These are phyloP conservation scores for Sugiyamaella paludigena DNA, from an alignment of 1,139 yeast genomes.

Conservation along the genomic window DNA sequence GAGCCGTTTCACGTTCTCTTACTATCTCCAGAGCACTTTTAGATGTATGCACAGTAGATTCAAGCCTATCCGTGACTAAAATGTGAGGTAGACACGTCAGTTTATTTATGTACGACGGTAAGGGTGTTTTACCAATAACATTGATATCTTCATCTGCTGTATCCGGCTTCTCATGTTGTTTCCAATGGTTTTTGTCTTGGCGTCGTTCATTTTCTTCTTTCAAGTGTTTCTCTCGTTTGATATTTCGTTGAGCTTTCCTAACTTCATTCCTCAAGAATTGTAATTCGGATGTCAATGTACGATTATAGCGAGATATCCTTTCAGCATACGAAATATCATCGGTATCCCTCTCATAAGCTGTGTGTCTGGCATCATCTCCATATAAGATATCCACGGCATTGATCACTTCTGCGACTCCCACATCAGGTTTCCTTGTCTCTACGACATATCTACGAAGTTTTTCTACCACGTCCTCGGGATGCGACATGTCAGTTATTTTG, in stretches of 20 bases:
- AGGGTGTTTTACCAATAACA: background rate
- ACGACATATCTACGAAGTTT: too few species aligned
- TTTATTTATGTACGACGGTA: conserved; percentile 1
- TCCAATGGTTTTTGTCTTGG: too few species aligned
- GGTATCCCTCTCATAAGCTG: background rate
- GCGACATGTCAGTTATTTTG: too few species aligned
- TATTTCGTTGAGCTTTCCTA: background rate
- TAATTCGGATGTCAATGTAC: conserved; percentile 7
- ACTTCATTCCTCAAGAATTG: conserved; percentile 3
- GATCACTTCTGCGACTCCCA: background rate
- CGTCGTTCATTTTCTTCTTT: background rate
- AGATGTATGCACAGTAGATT: conserved; percentile 15
- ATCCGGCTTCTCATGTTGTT: background rate
- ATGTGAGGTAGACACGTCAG: conserved; percentile 20
- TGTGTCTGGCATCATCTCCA: background rate
- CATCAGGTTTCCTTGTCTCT: too few species aligned
- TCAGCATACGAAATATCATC: conserved; percentile 5
- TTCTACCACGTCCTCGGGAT: too few species aligned
- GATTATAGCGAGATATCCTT: conserved; percentile 5
- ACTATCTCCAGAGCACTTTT: conserved; percentile 13
- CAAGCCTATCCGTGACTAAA: conserved; percentile 18
- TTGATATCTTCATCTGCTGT: background rate
- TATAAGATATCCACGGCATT: conserved; percentile 1
- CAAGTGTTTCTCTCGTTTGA: background rate
- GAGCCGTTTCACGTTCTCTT: conserved; percentile 11